Base-by-base conservation (phyloP, 192 early-diverging fungal genomes). In the Jimgerdemannia lactiflua region DNA sequence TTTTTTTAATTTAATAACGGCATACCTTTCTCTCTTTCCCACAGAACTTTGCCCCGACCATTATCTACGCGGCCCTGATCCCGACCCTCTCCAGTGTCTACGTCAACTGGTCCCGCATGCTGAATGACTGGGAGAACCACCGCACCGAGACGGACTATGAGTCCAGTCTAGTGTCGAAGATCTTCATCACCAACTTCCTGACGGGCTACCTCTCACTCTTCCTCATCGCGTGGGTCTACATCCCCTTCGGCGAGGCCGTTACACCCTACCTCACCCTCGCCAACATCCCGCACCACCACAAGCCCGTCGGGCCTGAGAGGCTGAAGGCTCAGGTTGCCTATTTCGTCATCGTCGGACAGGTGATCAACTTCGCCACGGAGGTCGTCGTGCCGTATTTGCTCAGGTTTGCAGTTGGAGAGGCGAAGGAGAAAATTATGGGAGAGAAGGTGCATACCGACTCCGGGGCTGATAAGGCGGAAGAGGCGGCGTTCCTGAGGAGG, bases 71-170 rank as follows among this genome's bases (percentile, higher is more conserved):
- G 2, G 86, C 90, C 9, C 83, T 86, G 7, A 87, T 98, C 73
- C 94, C 95, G 18, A 77, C 88, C 29, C 85, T 95, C 43, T 88
- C 90, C 39, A 78, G 80, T 3, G 68, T 91, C 44, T 98, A 95
- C 86, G 87, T 78, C 43, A 74, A 78, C 18, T 81, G 92, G 42
- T 89, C 94, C 4, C 64, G 74, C 11, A 72, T 66, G 4, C 84
- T 98, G 64, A 96, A 90, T 64, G 84, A 94, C 19, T 91, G 91
- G 76, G 96, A 98, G 78, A 98, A 97, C 85, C 90, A 92, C 72
- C 85, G 89, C 74, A 93, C 92, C 17, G 89, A 89, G 42, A 82
- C 91, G 8, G 81, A 88, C 70, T 87, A 94, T 75, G 91, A 91
- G 64, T 86, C 88, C 70, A 87, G 90, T 69, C 84, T 90, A 42